Conservation (phyloP, 257 asterid species). For the Anisodus acutangulus region DNA sequence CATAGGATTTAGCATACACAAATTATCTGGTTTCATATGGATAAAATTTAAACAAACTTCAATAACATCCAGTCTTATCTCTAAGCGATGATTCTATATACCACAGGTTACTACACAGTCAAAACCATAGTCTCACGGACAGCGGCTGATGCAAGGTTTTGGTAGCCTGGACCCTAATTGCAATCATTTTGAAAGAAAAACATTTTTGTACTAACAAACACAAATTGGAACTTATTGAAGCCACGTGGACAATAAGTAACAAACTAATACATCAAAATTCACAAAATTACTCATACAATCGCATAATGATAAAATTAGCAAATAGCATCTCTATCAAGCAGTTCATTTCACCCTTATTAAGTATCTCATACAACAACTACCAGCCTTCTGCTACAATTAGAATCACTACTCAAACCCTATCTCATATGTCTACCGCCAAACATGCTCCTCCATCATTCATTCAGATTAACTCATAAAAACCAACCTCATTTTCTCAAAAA, state of each 20-base stretch:
- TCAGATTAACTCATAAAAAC: background rate
- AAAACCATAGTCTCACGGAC: too few species aligned
- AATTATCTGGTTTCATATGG: background rate
- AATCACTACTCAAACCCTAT: background rate
- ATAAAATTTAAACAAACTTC: too few species aligned
- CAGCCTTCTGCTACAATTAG: background rate
- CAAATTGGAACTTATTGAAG: slow-evolving; percentile 7
- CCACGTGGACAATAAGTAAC: background rate
- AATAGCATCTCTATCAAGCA: background rate
- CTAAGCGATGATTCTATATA: too few species aligned
- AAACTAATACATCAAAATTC: background rate
- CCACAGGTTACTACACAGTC: too few species aligned
- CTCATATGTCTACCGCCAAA: background rate
- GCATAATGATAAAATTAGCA: background rate
- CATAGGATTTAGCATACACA: background rate
- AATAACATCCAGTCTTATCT: background rate
- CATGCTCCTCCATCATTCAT: background rate
- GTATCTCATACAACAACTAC: background rate
- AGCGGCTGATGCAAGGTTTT: background rate
- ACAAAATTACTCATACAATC: background rate
- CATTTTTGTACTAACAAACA: background rate
- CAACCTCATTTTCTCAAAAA: background rate
- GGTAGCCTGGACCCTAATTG: background rate
- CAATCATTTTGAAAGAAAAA: background rate
- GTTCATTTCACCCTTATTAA: too few species aligned